Conservation (phyloP, 148 eudicot genomes). For the Beta vulgaris region DNA sequence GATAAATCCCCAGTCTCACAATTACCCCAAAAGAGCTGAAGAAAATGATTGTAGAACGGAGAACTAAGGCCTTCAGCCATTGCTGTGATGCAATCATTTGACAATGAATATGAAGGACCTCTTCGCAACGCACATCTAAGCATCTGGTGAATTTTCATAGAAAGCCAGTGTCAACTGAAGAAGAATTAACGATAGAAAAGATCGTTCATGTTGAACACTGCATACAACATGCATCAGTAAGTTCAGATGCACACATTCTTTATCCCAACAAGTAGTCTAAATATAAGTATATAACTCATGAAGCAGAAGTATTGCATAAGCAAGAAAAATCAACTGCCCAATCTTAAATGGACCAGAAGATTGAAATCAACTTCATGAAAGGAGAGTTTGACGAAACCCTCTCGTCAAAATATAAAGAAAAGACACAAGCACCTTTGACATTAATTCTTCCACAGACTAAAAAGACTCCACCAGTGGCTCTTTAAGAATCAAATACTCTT, state of each 20-base stretch:
- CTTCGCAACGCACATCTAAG: slow-evolving; percentile 78
- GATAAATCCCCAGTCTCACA: slow-evolving; percentile 46
- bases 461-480: neutral
- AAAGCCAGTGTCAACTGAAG: slow-evolving; percentile 5
- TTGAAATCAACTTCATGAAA: neutral
- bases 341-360: neutral
- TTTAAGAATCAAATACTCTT: neutral
- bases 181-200: neutral
- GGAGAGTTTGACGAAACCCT: neutral
- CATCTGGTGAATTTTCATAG: slow-evolving; percentile 39
- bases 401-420: neutral
- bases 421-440: neutral
- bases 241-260: neutral
- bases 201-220: neutral
- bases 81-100: slow-evolving; percentile 78
- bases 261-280: neutral
- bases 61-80: slow-evolving; percentile 81
- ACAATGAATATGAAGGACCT: slow-evolving; percentile 79
- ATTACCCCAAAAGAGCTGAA: slow-evolving; percentile 73
- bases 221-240: slow-evolving; percentile 1
- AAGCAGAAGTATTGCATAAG: too few species aligned
- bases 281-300: too few species aligned
- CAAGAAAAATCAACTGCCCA: too few species aligned
- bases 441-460: neutral
- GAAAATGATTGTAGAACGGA: slow-evolving; percentile 59